Conservation (phyloP, 2,329 filamentous ascomycete species). For the Macroventuria anomochaeta region DNA sequence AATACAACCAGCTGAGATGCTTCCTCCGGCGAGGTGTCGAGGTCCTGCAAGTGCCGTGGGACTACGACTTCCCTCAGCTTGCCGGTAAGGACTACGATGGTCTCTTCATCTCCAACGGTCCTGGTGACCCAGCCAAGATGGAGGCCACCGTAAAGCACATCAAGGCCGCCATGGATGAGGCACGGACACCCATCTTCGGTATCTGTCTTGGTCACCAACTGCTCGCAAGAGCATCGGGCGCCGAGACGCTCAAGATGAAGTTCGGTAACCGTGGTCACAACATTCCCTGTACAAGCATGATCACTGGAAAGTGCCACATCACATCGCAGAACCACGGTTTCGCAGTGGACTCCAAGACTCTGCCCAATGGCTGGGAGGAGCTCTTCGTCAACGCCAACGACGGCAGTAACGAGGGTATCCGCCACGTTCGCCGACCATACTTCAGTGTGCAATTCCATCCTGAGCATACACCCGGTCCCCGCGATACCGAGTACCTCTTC, state of each 20-base stretch:
- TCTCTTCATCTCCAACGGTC: conserved; percentile 96
- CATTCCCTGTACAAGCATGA: conserved; percentile 94
- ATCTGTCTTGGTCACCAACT: conserved; percentile 97
- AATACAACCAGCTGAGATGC: conserved; percentile 97
- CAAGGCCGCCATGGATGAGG: conserved; percentile 74
- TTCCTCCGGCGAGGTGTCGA: conserved; percentile 90
- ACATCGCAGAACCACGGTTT: conserved; percentile 99
- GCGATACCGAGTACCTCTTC: conserved; percentile 95
- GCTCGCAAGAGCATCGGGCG: conserved; percentile 85
- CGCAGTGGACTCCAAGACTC: conserved; percentile 80
- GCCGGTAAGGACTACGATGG: conserved; percentile 89
- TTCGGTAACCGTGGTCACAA: conserved; percentile 99
- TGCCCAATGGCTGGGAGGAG: conserved; percentile 85
- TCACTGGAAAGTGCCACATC: conserved; percentile 97
- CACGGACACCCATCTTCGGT: conserved; percentile 87
- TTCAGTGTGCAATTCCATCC: conserved; percentile 99
- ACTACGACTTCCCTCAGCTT: conserved; percentile 84
- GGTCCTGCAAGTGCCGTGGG: conserved; percentile 93
- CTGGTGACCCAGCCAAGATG: conserved; percentile 90
- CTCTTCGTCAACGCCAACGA: conserved; percentile 99
- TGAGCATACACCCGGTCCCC: conserved; percentile 92
- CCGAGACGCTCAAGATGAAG: conserved; percentile 93
- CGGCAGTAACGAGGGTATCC: conserved; percentile 96
- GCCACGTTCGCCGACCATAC: conserved; percentile 82
- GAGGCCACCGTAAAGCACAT: conserved; percentile 81